Percentiles rank a stretch among this genome's conserved stretches.
phyloP scores from a whole-genome alignment of 768 basidiomycete species.

The Tulasnella calospora region DNA sequence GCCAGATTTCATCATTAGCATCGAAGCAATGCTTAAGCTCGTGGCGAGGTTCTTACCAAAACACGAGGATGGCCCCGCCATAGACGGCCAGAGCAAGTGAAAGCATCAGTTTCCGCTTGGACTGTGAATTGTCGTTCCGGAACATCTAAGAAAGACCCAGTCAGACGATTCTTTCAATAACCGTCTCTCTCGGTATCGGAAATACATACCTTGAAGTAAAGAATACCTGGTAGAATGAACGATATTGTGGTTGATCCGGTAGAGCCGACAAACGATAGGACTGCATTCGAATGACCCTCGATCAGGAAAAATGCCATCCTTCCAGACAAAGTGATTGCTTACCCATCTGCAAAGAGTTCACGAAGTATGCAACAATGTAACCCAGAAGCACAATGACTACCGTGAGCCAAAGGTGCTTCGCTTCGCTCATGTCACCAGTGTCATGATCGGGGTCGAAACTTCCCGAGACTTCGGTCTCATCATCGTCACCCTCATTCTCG shows the following conservation, averaged over 20 bases:
- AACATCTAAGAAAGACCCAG: constrained; percentile 51
- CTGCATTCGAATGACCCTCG: constrained; percentile 39
- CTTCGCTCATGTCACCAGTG: constrained; percentile 55
- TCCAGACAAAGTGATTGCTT: constrained; percentile 33
- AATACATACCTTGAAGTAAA: constrained; percentile 81
- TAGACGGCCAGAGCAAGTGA: constrained; percentile 67
- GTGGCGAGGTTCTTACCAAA: constrained; percentile 55
- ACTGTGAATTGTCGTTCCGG: constrained; percentile 55
- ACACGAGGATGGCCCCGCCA: constrained; percentile 72
- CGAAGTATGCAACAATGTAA: constrained; percentile 70
- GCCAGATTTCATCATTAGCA: background rate
- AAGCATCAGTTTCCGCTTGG: constrained; percentile 52
- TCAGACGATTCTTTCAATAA: background rate
- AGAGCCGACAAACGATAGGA: constrained; percentile 92
- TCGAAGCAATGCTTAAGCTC: background rate
- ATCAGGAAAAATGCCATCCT: background rate
- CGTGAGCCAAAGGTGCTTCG: constrained; percentile 69
- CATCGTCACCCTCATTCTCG: constrained; percentile 43
- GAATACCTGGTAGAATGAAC: constrained; percentile 88
- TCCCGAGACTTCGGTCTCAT: constrained; percentile 47
- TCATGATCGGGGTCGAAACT: constrained; percentile 40
- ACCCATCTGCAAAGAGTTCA: constrained; percentile 76
- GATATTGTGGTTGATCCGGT: constrained; percentile 96
- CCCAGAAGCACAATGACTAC: constrained; percentile 56
- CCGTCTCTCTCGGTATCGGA: background rate